Evolutionary conservation across 495 filamentous ascomycete genomes (phyloP).

Genomic region (Annulohypoxylon nitens): DNA sequence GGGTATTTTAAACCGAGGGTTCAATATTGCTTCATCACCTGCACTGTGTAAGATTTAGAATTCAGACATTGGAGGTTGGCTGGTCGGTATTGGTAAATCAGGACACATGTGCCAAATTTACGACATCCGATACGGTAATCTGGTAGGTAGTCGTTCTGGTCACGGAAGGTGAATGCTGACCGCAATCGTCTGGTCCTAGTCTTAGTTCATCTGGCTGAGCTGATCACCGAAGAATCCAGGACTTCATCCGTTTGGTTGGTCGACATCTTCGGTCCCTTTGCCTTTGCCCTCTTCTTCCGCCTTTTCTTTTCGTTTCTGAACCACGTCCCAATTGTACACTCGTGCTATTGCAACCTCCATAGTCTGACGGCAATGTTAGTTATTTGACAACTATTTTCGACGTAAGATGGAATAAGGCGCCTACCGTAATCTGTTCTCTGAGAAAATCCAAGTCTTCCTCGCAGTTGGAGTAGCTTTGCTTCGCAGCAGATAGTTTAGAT

Average conservation of each 20-base stretch:
- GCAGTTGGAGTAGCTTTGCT: slow-evolving; percentile 81
- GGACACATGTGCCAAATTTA: slow-evolving; percentile 5
- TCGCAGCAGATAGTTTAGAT: slow-evolving; percentile 83
- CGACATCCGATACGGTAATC: not conserved
- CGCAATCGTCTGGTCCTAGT: slow-evolving; percentile 5
- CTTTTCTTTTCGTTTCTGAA: slow-evolving; percentile 92
- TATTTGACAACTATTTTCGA: not conserved
- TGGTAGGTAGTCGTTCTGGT: slow-evolving; percentile 1
- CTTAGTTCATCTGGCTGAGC: slow-evolving; percentile 7
- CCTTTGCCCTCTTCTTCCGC: slow-evolving; percentile 68
- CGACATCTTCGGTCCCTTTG: slow-evolving; percentile 50
- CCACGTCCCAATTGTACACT: slow-evolving; percentile 99
- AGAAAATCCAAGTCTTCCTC: slow-evolving; percentile 98
- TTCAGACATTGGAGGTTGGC: not conserved
- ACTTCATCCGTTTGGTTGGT: slow-evolving; percentile 50
- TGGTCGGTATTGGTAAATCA: slow-evolving; percentile 10
- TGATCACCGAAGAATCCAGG: not conserved
- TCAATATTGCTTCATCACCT: slow-evolving; percentile 30
- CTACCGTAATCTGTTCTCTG: slow-evolving; percentile 94
- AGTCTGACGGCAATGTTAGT: slow-evolving; percentile 70
- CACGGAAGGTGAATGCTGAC: not conserved
- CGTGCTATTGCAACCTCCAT: slow-evolving; percentile 95
- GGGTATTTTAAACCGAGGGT: not conserved
- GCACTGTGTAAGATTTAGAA: slow-evolving; percentile 12
- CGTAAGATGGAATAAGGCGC: slow-evolving; percentile 36